These are phyloP conservation scores for Pulveroboletus sp. DNA, from an alignment of 768 basidiomycete species.

Conservation along the genomic window DNA sequence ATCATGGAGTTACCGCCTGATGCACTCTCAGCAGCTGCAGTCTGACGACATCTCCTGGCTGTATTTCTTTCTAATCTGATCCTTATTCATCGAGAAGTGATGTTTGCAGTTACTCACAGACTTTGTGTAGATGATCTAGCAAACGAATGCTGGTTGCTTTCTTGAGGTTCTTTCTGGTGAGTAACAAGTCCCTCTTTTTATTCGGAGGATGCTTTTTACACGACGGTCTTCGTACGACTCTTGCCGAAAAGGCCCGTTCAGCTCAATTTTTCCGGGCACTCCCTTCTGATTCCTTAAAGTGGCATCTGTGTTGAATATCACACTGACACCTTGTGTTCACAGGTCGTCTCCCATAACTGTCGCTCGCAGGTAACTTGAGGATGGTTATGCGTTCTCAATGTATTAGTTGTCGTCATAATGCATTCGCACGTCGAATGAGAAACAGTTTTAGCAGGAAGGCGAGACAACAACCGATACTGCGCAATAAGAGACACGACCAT, in stretches of 20 bases:
- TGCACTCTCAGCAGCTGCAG: constrained; percentile 1
- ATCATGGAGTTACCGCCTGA: constrained; percentile 17
- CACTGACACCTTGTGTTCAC: not conserved
- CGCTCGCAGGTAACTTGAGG: not conserved
- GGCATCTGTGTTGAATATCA: not conserved
- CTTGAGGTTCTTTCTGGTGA: not conserved
- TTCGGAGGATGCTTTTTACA: constrained; percentile 5
- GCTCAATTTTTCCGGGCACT: constrained; percentile 71
- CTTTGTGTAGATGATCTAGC: not conserved
- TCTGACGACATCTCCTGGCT: constrained; percentile 14
- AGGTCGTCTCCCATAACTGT: not conserved
- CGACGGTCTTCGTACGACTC: constrained; percentile 67
- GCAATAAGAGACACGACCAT: not conserved
- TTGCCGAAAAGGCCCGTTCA: constrained; percentile 85
- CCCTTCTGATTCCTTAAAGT: constrained; percentile 50
- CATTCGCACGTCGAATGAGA: not conserved
- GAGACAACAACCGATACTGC: not conserved
- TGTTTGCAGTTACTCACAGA: not conserved
- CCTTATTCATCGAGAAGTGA: too few relatives aligned
- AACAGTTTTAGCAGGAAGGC: not conserved
- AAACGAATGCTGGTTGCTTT: not conserved
- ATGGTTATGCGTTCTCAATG: not conserved
- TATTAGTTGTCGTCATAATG: not conserved
- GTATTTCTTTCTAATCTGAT: constrained; percentile 14
- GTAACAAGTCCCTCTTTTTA: not conserved